These are phyloP conservation scores for Uronychia setigera DNA, from an alignment of 73 alveolate species.

Conservation along the genomic window DNA sequence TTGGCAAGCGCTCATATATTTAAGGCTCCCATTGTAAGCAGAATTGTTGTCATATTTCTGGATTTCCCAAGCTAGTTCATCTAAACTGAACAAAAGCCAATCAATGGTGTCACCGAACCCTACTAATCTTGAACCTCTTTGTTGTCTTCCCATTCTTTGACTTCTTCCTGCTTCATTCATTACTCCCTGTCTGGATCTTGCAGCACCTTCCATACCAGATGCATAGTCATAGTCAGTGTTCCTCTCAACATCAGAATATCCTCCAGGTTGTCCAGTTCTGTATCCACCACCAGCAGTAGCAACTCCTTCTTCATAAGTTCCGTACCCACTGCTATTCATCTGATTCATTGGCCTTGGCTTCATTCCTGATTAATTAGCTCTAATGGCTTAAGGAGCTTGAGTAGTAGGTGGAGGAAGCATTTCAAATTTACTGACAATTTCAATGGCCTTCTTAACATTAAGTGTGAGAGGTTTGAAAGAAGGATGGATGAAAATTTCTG, in stretches of 20 bases:
- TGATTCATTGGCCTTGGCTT: constrained; percentile 10
- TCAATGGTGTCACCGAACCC: constrained; percentile 43
- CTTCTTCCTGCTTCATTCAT: background rate
- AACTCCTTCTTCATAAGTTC: constrained; percentile 8
- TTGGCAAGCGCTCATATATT: constrained; percentile 41
- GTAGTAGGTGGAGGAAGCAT: constrained; percentile 64
- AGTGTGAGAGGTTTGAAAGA: constrained; percentile 66
- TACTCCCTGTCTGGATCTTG: background rate
- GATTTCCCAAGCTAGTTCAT: constrained; percentile 54
- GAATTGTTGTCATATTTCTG: constrained; percentile 43
- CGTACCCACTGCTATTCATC: constrained; percentile 14
- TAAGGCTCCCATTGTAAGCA: constrained; percentile 42
- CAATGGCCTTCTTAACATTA: constrained; percentile 72
- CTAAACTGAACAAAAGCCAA: constrained; percentile 27
- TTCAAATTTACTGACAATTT: constrained; percentile 66
- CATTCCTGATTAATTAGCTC: background rate
- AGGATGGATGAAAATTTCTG: constrained; percentile 70
- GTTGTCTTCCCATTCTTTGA: constrained; percentile 27
- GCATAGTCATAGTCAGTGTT: background rate
- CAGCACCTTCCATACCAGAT: background rate
- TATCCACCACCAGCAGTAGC: background rate
- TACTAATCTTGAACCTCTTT: constrained; percentile 18
- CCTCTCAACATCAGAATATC: constrained; percentile 19
- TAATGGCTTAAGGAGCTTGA: no score
- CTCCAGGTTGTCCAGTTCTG: constrained; percentile 10